Conservation (phyloP, 2,329 filamentous ascomycete species). For the Clonostachys chloroleuca region DNA sequence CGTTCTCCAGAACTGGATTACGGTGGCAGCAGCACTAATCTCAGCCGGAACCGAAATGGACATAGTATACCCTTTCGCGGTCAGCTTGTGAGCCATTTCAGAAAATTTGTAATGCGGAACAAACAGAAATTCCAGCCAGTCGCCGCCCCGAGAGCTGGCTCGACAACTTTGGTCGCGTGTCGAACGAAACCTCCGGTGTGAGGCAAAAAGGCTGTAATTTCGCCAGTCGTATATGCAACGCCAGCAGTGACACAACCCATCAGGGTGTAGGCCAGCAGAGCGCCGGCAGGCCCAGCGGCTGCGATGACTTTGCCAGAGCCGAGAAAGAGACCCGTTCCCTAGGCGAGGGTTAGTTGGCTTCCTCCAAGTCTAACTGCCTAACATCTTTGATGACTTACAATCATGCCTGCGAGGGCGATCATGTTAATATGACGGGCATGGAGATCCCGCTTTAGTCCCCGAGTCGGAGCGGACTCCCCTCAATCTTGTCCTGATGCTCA, state of each 20-base stretch:
- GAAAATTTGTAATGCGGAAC: too few relatives aligned
- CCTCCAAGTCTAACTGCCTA: too few relatives aligned
- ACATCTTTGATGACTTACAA: too few relatives aligned
- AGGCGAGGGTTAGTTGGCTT: too few relatives aligned
- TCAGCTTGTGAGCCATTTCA: too few relatives aligned
- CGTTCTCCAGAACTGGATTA: conserved; percentile 74
- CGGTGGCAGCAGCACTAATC: conserved; percentile 82
- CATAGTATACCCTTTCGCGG: conserved; percentile 80
- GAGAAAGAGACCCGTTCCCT: conserved; percentile 79
- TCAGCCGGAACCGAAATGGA: conserved; percentile 61
- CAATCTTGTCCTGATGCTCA: too few relatives aligned
- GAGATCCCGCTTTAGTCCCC: too few relatives aligned
- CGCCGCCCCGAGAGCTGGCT: conserved; percentile 90
- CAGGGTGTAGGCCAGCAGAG: conserved; percentile 73
- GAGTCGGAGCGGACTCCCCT: too few relatives aligned
- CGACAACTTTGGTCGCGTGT: conserved; percentile 90
- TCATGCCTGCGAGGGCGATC: too few relatives aligned
- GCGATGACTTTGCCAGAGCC: conserved; percentile 70
- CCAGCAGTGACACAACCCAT: conserved; percentile 87
- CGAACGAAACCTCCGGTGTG: conserved; percentile 89
- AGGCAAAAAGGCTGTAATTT: conserved; percentile 86
- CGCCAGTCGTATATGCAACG: conserved; percentile 86
- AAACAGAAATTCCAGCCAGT: conserved; percentile 83
- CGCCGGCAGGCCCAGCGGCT: conserved; percentile 70
- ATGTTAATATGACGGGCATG: too few relatives aligned